Percentiles rank a stretch among this genome's conserved stretches.
phyloP scores from a whole-genome alignment of 1,284 basidiomycete species.

The Cryptococcus maquisensis region DNA sequence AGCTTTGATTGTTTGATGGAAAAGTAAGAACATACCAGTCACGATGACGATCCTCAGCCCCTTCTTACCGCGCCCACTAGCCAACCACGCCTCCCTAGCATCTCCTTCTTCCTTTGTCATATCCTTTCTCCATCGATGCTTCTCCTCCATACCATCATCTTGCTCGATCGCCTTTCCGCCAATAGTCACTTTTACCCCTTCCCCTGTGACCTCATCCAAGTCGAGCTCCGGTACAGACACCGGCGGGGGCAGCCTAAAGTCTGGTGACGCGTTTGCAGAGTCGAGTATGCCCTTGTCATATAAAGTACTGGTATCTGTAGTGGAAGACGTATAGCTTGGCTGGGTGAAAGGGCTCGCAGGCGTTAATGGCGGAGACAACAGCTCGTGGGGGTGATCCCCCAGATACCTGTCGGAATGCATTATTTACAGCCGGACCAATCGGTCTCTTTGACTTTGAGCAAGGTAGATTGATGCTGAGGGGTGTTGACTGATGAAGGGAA shows the following conservation, averaged over 20 bases:
- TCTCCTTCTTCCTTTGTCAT: conserved; percentile 33
- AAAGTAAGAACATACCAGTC: conserved; percentile 32
- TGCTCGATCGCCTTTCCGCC: not conserved
- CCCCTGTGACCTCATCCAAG: too few species aligned
- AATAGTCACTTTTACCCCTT: not conserved
- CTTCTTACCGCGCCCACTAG: conserved; percentile 27
- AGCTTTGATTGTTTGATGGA: not conserved
- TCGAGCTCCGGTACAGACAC: not conserved
- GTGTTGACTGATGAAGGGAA: not conserved
- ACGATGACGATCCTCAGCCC: conserved; percentile 47
- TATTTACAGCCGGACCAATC: too few species aligned
- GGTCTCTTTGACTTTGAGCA: too few species aligned
- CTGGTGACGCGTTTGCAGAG: not conserved
- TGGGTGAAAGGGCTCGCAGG: conserved; percentile 22
- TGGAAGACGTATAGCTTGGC: not conserved
- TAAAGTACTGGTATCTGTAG: not conserved
- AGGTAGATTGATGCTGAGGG: not conserved
- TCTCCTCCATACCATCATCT: not conserved
- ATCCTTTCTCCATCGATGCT: conserved; percentile 28
- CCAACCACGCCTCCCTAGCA: conserved; percentile 35
- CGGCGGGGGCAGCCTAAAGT: conserved; percentile 16
- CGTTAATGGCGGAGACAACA: conserved; percentile 34
- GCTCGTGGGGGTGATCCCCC: not conserved
- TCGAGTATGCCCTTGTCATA: not conserved
- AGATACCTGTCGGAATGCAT: too few species aligned